Conservation (phyloP, 2,329 filamentous ascomycete genomes). For the Penicillium frequentans region DNA sequence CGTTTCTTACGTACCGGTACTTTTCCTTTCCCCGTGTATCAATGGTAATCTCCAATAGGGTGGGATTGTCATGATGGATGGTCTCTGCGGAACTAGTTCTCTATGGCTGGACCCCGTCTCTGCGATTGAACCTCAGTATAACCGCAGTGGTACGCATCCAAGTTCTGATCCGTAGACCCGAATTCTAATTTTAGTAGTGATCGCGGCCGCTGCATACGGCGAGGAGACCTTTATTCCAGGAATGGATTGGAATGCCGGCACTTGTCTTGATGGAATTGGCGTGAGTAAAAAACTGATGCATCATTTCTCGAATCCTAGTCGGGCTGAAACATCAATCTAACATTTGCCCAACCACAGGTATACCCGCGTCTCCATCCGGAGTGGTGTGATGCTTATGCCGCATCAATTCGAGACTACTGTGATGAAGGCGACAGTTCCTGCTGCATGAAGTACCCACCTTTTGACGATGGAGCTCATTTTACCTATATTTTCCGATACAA, state of each 20-base stretch:
- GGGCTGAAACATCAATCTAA: neutral
- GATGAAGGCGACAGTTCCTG: slow-evolving; percentile 12
- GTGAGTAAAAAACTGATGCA: slow-evolving; percentile 8
- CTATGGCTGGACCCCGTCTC: slow-evolving; percentile 14
- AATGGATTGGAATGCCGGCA: slow-evolving; percentile 17
- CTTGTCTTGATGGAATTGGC: slow-evolving; percentile 18
- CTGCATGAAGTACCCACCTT: slow-evolving; percentile 3
- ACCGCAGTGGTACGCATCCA: slow-evolving; percentile 11
- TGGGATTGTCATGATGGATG: slow-evolving; percentile 24
- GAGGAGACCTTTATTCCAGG: slow-evolving; percentile 20
- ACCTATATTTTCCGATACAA: slow-evolving; percentile 17
- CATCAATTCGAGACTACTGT: slow-evolving; percentile 12
- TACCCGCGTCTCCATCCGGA: slow-evolving; percentile 19
- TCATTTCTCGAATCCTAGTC: neutral
- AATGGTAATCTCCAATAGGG: slow-evolving; percentile 8
- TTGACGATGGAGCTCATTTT: slow-evolving; percentile 5
- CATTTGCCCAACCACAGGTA: slow-evolving; percentile 1
- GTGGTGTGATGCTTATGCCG: slow-evolving; percentile 9
- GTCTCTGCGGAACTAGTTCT: slow-evolving; percentile 24
- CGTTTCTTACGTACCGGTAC: neutral
- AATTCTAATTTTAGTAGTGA: slow-evolving; percentile 7
- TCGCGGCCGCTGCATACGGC: slow-evolving; percentile 21
- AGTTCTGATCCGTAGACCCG: neutral
- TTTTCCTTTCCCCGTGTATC: neutral
- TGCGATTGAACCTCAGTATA: slow-evolving; percentile 13